A percentile compares a stretch with the other conserved stretches of the same genome.
These are phyloP conservation scores for Buxus sempervirens DNA, from an alignment of 164 flowering plant genomes.

Conservation along the genomic window DNA sequence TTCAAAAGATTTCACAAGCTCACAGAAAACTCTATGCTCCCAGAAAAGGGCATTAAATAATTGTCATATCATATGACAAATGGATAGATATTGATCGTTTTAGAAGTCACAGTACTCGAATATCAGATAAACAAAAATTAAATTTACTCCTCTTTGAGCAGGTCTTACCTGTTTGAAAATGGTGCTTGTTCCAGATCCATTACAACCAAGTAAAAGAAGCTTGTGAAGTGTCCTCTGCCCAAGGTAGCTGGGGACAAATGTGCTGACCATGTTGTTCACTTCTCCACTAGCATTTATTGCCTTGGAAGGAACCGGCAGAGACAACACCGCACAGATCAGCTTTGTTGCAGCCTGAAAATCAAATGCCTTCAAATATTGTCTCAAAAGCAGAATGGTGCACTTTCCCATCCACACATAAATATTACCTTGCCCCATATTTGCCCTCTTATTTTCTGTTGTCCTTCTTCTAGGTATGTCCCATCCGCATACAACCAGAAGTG, in stretches of 20 bases:
- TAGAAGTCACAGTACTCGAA: background rate
- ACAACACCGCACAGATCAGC: conserved; percentile 74
- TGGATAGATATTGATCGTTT: too few relatives aligned
- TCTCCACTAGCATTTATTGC: conserved; percentile 38
- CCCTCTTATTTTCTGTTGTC: conserved; percentile 87
- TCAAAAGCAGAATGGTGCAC: background rate
- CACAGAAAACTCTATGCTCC: background rate
- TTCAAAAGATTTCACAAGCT: too few relatives aligned
- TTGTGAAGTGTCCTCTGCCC: conserved; percentile 64
- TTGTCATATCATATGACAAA: background rate
- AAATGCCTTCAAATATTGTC: background rate
- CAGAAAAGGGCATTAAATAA: background rate
- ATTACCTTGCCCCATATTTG: conserved; percentile 92
- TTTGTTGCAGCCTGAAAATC: conserved; percentile 67
- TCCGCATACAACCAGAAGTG: conserved; percentile 97
- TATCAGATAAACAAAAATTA: background rate
- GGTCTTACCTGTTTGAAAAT: conserved; percentile 81
- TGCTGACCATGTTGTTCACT: conserved; percentile 30
- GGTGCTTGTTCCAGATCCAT: conserved; percentile 89
- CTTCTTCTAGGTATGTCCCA: conserved; percentile 95
- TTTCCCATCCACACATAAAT: conserved; percentile 4
- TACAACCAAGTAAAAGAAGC: conserved; percentile 74
- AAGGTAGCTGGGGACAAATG: conserved; percentile 53
- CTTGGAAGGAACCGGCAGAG: conserved; percentile 84
- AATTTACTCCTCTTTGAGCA: background rate